phyloP scores from a whole-genome alignment of 2,329 filamentous ascomycete species.

The Ascochyta lentis region DNA sequence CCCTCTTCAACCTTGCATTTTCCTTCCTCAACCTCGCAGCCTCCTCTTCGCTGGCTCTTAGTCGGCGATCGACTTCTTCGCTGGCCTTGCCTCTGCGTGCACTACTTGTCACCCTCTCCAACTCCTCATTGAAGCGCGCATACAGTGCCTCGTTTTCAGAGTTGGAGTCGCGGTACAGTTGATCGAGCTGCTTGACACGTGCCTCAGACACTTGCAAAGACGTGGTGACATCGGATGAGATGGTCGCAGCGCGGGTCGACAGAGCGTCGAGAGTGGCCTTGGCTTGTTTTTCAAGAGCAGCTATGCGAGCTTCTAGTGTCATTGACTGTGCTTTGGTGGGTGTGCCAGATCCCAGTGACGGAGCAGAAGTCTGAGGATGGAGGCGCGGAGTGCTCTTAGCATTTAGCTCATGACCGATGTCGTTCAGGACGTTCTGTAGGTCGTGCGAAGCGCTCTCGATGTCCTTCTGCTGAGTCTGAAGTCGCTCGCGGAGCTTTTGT shows the following conservation, averaged over 20 bases:
- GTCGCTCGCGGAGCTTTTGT: slow-evolving; percentile 76
- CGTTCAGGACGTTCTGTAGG: slow-evolving; percentile 76
- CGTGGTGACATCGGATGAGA: slow-evolving; percentile 74
- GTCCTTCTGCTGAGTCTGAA: slow-evolving; percentile 80
- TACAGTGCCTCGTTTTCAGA: slow-evolving; percentile 94
- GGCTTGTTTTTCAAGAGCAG: slow-evolving; percentile 71
- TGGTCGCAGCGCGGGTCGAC: slow-evolving; percentile 46
- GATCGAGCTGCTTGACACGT: slow-evolving; percentile 82
- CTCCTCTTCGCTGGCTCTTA: slow-evolving; percentile 80
- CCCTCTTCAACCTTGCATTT: slow-evolving; percentile 80
- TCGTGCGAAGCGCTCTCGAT: slow-evolving; percentile 73
- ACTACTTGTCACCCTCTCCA: slow-evolving; percentile 77
- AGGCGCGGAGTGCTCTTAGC: slow-evolving; percentile 42
- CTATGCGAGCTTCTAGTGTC: slow-evolving; percentile 63
- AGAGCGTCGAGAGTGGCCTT: slow-evolving; percentile 53
- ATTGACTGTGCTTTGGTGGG: slow-evolving; percentile 26
- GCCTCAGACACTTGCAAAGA: slow-evolving; percentile 76
- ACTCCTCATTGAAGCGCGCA: slow-evolving; percentile 88
- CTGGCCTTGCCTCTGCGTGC: slow-evolving; percentile 78
- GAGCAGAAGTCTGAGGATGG: slow-evolving; percentile 39
- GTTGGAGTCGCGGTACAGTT: slow-evolving; percentile 84
- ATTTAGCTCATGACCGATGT: slow-evolving; percentile 82
- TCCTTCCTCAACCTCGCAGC: slow-evolving; percentile 80
- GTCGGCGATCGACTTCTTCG: slow-evolving; percentile 73
- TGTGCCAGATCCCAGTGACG: slow-evolving; percentile 26